Base-by-base conservation (phyloP, 2,329 filamentous ascomycete genomes). In the Aphanoascus verrucosus region DNA sequence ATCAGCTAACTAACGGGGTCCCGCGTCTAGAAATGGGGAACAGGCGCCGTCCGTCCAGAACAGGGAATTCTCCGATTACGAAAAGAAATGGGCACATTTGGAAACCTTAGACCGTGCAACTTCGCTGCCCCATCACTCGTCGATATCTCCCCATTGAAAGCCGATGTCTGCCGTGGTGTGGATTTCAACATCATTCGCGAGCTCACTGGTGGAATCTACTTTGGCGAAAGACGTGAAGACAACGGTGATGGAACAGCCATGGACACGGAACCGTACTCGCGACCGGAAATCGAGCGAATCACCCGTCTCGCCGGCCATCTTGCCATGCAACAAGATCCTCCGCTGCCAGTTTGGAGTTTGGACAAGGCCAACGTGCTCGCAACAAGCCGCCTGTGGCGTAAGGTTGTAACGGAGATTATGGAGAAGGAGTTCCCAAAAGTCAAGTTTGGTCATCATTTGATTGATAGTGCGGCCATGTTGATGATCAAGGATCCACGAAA, bases 331-430 rank as follows among this genome's bases (percentile, higher is more conserved):
- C 80, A 84, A 61, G 77, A 85, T 68, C 86, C 87, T 1, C 86
- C 86, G 12, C 20, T 57, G 35, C 56, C 56, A 37, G 56, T 57
- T 14, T 55, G 53, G 53, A 57, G 56, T 19, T 53, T 96, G 65
- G 93, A 97, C 73, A 97, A 97, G 82, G 93, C 91, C 53, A 97
- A 97, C 66, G 91, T 97, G 49, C 79, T 97, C 59, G 91, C 91
- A 1, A 95, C 90, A 12, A 88, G 83, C 66, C 77, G 91, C 41
- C 75, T 97, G 63, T 97, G 91, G 91, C 79, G 91, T 57, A 90
- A 86, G 74, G 85, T 86, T 1, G 85, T 95, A 43, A 83, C 80
- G 40, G 87, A 95, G 73, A 78, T 89, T 55, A 91, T 95, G 78
- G 79, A 78, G 61, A 84, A 84, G 60, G 91, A 96, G 76, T 97